Conservation (phyloP, 2,329 filamentous ascomycete species). For the Huntiella omanensis region DNA sequence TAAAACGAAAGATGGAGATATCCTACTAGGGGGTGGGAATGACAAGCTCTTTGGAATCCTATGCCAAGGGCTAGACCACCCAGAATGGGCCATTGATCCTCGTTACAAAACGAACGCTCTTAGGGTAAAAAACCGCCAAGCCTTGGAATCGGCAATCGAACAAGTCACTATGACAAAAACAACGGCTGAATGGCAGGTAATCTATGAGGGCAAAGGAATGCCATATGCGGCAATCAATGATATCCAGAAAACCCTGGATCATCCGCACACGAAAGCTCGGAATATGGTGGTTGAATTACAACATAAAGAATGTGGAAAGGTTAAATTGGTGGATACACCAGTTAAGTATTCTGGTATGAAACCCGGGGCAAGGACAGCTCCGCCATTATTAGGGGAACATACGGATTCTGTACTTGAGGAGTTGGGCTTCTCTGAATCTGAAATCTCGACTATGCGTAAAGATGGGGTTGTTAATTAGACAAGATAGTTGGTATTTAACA, state of each 20-base stretch:
- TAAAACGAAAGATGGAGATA: conserved; percentile 49
- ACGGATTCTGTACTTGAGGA: conserved; percentile 57
- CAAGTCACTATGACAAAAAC: conserved; percentile 54
- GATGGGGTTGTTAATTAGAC: conserved; percentile 44
- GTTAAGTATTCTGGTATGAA: conserved; percentile 80
- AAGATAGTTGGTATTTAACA: not conserved
- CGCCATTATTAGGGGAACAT: conserved; percentile 74
- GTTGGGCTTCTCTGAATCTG: conserved; percentile 36
- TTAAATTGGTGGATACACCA: conserved; percentile 84
- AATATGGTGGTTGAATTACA: conserved; percentile 81
- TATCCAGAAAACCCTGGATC: conserved; percentile 63
- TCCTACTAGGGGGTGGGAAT: conserved; percentile 56
- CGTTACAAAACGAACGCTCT: conserved; percentile 42
- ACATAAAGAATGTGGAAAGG: conserved; percentile 62
- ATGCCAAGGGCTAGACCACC: conserved; percentile 36
- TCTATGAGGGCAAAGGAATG: conserved; percentile 81
- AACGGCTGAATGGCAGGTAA: conserved; percentile 69
- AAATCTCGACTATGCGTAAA: conserved; percentile 43
- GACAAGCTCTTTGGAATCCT: conserved; percentile 49
- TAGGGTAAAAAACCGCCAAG: conserved; percentile 50
- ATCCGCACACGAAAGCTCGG: conserved; percentile 67
- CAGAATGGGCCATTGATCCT: conserved; percentile 40
- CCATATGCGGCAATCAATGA: conserved; percentile 90
- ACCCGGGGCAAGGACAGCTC: conserved; percentile 56
- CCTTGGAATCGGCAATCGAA: conserved; percentile 66